A percentile compares a stretch with the other conserved stretches of the same genome.
Evolutionary conservation across 2,329 filamentous ascomycete species (phyloP).

Genomic region (Aciculosporium take): DNA sequence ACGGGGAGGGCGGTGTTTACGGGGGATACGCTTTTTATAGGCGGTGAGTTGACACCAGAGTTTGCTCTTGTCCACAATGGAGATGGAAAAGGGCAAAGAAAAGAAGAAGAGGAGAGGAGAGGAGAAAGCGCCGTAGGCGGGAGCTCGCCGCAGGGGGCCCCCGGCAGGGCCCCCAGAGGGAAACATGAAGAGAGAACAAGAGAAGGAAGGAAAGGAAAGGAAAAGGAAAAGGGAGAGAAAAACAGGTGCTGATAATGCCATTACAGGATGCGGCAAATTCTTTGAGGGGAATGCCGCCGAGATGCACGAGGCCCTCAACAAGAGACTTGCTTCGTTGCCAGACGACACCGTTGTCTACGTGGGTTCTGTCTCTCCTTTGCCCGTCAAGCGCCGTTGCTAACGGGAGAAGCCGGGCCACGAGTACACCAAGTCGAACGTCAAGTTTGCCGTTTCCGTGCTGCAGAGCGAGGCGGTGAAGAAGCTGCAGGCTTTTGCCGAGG

Average conservation of each 20-base stretch:
- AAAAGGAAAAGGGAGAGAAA: not conserved
- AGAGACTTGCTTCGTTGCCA: slow-evolving; percentile 64
- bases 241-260: not conserved
- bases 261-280: slow-evolving; percentile 75
- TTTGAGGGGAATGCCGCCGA: slow-evolving; percentile 82
- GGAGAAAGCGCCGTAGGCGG: too few relatives aligned
- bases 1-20: slow-evolving; percentile 72
- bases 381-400: not conserved
- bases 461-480: slow-evolving; percentile 64
- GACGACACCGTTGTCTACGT: slow-evolving; percentile 88
- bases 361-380: slow-evolving; percentile 20
- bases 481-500: slow-evolving; percentile 60
- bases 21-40: slow-evolving; percentile 91
- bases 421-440: slow-evolving; percentile 94
- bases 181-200: not conserved
- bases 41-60: slow-evolving; percentile 39
- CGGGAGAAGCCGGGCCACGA: slow-evolving; percentile 69
- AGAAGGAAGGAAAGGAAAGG: not conserved
- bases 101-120: too few relatives aligned
- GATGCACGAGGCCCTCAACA: slow-evolving; percentile 89
- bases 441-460: slow-evolving; percentile 66
- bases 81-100: too few relatives aligned
- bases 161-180: too few relatives aligned
- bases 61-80: too few relatives aligned
- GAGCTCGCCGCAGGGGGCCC: too few relatives aligned